A percentile compares a stretch with the other conserved stretches of the same genome.
Conservation (phyloP, 805 yeast species). For the Candida pseudoglaebosa region DNA sequence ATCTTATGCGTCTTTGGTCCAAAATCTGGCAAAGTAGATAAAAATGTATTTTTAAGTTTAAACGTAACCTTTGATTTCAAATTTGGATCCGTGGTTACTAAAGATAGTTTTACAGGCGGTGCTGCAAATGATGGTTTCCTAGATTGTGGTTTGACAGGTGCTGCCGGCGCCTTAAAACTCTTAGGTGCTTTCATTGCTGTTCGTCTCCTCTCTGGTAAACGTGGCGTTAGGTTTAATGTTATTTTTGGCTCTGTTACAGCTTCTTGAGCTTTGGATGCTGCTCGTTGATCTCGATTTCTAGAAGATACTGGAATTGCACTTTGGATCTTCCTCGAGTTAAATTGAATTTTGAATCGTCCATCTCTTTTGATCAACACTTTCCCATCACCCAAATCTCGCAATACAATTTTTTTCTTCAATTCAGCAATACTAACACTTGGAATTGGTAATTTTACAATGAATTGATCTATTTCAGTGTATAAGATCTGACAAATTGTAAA, state of each 20-base stretch:
- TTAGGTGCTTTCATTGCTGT: slow-evolving; percentile 1
- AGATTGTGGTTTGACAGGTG: slow-evolving; percentile 1
- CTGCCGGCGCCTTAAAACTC: slow-evolving; percentile 3
- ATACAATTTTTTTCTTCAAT: slow-evolving; percentile 54
- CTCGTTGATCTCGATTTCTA: slow-evolving; percentile 8
- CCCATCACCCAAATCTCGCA: slow-evolving; percentile 50
- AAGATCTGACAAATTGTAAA: slow-evolving; percentile 65
- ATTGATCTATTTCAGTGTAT: slow-evolving; percentile 56
- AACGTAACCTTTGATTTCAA: slow-evolving; percentile 7
- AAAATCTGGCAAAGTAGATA: neutral
- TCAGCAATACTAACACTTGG: slow-evolving; percentile 55
- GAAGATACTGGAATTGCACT: slow-evolving; percentile 1
- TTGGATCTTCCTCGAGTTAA: slow-evolving; percentile 24
- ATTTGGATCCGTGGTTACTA: slow-evolving; percentile 7
- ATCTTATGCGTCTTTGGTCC: slow-evolving; percentile 1
- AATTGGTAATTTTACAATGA: slow-evolving; percentile 56
- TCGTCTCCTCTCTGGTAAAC: slow-evolving; percentile 8
- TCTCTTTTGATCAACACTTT: slow-evolving; percentile 59
- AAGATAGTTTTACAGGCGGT: neutral
- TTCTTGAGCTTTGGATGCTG: slow-evolving; percentile 2
- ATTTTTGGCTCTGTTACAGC: slow-evolving; percentile 9
- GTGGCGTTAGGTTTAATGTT: slow-evolving; percentile 10
- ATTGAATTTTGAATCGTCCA: slow-evolving; percentile 51
- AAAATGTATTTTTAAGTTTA: slow-evolving; percentile 6
- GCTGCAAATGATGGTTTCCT: neutral